Evolutionary conservation across 2,329 filamentous ascomycete genomes (phyloP), one percentile per base, ranked within the genome.

Genomic region (Colletotrichum incanum): DNA sequence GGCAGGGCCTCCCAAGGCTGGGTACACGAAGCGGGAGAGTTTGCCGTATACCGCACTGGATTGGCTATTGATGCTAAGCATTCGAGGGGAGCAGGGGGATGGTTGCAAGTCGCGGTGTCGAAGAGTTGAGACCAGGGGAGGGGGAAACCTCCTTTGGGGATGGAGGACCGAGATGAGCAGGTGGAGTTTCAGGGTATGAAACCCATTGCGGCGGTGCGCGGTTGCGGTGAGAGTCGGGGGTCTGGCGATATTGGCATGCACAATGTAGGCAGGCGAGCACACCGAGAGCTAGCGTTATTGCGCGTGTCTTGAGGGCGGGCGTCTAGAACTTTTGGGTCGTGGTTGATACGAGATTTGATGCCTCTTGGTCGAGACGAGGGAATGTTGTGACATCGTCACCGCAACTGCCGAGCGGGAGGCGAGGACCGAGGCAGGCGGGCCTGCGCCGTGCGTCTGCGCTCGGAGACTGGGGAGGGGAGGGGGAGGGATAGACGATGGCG

Each of bases 101-200:
- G 43, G 26, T 26, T 52, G 58, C 20, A 23, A 45, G 34, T 34
- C 41, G 60, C 1, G 9, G 34, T 20, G 9, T 52, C 34, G 31
- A 62, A 34, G 31, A 23, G 20, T 31, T 31, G 43, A 52, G 41
- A 37, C 12, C 65, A 39, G 34, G 37, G 41, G 59, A 23, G 18
- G 49, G 43, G 56, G 18, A 47, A 60, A 43, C 12, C 65, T 50
- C 52, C 18, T 60, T 69, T 55, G 43, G 69, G 69, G 54, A 31
- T 65, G 23, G 59, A 50, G 45, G 56, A 45, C 69, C 69, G 69
- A 72, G 65, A 72, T 69, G 69, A 72, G 69, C 43, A 20, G 45
- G 69, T 67, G 49, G 69, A 72, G 69, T 72, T 64, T 72, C 69
- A 72, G 69, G 65, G 69, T 72, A 18, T 72, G 69, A 72, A 72